Conservation (phyloP, 1,139 yeast species). For the Yamadazyma oceani region DNA sequence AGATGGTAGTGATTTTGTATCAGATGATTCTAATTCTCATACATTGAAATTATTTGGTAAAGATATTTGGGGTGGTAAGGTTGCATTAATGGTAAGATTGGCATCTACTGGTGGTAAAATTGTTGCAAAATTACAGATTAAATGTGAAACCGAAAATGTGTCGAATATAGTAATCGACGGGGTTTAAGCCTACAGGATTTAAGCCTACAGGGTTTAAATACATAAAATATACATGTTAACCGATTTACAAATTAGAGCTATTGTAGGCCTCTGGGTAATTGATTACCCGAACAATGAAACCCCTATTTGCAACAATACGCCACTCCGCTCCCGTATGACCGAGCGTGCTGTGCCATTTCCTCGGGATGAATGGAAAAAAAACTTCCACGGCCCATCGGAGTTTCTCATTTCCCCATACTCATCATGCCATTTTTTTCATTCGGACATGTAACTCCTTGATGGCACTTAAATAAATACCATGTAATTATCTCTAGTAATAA, state of each 20-base stretch:
- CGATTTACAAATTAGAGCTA: no score
- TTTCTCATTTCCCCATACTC: neutral
- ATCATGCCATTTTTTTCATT: neutral
- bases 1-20: conserved; percentile 73
- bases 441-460: neutral
- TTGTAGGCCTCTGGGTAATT: no score
- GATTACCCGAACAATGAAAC: no score
- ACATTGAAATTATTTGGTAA: conserved; percentile 81
- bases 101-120: conserved; percentile 70
- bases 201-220: no score
- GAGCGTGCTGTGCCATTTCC: neutral
- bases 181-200: no score
- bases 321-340: no score
- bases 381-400: no score
- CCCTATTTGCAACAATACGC: no score
- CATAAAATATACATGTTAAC: no score
- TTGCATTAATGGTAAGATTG: conserved; percentile 69
- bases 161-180: conserved; percentile 49
- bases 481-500: no score
- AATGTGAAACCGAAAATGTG: conserved; percentile 57
- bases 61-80: conserved; percentile 69
- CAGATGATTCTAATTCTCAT: conserved; percentile 63
- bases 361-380: neutral
- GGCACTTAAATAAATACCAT: neutral
- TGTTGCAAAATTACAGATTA: conserved; percentile 74